Evolutionary conservation across 768 basidiomycete species (phyloP), one percentile per base, ranked within the genome.

Genomic region (Boletus subcaerulescens): DNA sequence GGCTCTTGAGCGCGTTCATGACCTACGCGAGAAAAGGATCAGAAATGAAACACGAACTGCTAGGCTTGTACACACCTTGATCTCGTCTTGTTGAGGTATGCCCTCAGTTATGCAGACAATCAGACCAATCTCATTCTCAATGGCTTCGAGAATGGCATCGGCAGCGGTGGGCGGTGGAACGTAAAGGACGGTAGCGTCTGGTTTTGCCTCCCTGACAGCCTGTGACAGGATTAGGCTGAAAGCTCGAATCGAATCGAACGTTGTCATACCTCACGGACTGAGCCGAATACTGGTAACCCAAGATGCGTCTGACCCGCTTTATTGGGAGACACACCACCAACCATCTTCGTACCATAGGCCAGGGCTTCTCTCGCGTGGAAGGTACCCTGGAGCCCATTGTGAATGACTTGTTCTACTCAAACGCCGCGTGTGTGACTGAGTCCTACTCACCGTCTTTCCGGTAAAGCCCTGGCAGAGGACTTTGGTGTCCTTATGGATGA

Each of bases 21-120:
- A 99, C 89, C 92, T 93, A 51, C 42, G 31, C 42, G 41, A 39
- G 13, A 13, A 50, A 15, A 7, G 6, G 11, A 26, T 60, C 44
- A 59, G 26, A 49, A 43, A 48, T 14, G 18, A 40, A 18, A 26
- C 31, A 54, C 45, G 39, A 33, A 5, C 29, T n/a, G 26, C 38
- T 14, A 24, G 5, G 41, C 40, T 5, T 12, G 20, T 33, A 74
- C 82, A 47, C 43, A 91, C 92, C 71, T 82, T 84, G 71, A 99
- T 93, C 77, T 99, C 96, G 70, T 99, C 97, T 10, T 87, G 80
- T 70, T 99, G 97, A 15, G 97, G 97, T 63, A 99, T 99, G 40
- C 97, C 97, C 74, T 99, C 97, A 13, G 97, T 99, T 64, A 99
- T 91, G 70, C 94, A 95, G 45, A 99, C 97, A 77, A 99, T 99